These are phyloP conservation scores for Lolium perenne DNA, from an alignment of 176 grass and related monocot genomes.

Conservation along the genomic window DNA sequence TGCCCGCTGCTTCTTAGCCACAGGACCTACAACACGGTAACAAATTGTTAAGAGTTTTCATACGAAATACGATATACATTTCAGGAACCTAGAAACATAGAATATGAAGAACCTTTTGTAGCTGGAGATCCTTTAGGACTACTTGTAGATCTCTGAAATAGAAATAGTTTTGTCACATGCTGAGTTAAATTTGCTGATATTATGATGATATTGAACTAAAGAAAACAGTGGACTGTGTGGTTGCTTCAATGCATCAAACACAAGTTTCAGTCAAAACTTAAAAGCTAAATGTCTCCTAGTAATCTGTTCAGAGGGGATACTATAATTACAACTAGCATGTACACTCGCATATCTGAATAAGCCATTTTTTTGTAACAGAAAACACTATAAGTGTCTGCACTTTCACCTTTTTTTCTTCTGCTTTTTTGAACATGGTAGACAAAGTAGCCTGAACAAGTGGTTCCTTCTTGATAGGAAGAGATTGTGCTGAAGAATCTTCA, in stretches of 20 bases:
- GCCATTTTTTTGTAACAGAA: neutral
- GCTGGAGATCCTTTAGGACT: slow-evolving; percentile 56
- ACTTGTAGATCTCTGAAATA: slow-evolving; percentile 60
- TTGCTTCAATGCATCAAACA: slow-evolving; percentile 22
- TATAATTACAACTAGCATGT: neutral
- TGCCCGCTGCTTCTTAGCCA: slow-evolving; percentile 52
- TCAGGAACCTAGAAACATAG: slow-evolving; percentile 19
- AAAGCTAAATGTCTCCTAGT: slow-evolving; percentile 7
- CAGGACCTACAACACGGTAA: slow-evolving; percentile 48
- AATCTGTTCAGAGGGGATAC: neutral
- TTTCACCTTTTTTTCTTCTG: slow-evolving; percentile 64
- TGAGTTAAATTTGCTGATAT: slow-evolving; percentile 25
- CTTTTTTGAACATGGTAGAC: slow-evolving; percentile 79
- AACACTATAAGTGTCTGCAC: neutral
- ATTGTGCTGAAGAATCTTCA: slow-evolving; percentile 34
- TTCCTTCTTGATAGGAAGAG: slow-evolving; percentile 58
- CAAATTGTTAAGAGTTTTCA: neutral
- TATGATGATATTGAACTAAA: neutral
- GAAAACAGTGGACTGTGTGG: neutral
- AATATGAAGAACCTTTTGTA: slow-evolving; percentile 55
- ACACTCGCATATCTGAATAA: neutral
- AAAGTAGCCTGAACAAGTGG: slow-evolving; percentile 83
- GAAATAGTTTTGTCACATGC: slow-evolving; percentile 18
- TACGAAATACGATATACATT: neutral
- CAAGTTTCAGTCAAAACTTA: neutral